phyloP scores from a whole-genome alignment of 2,329 filamentous ascomycete species.

The Fusarium ramigenum region DNA sequence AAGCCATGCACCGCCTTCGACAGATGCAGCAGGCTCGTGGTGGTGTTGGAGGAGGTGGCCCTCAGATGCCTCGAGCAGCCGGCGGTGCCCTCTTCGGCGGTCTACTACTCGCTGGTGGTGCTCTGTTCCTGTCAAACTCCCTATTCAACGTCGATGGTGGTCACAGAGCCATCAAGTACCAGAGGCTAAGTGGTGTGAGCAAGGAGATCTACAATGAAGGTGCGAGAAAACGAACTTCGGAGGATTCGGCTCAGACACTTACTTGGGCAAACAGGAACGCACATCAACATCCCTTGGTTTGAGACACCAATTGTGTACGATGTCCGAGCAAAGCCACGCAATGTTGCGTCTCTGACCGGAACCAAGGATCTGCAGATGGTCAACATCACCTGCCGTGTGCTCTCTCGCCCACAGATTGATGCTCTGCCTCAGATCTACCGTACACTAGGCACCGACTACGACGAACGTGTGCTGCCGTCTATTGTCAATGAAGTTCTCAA shows the following conservation, averaged over 20 bases:
- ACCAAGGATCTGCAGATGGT: constrained; percentile 99
- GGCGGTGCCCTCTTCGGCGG: constrained; percentile 54
- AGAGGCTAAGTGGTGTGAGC: constrained; percentile 88
- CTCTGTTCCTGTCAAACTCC: constrained; percentile 65
- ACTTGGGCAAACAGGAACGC: constrained; percentile 72
- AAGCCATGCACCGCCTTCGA: constrained; percentile 61
- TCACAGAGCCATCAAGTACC: constrained; percentile 99
- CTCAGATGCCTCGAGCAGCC: constrained; percentile 53
- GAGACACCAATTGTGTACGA: constrained; percentile 97
- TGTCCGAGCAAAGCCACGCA: constrained; percentile 96
- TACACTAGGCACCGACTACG: constrained; percentile 93
- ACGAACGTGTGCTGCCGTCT: constrained; percentile 94
- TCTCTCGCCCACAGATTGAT: constrained; percentile 87
- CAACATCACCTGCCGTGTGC: constrained; percentile 99
- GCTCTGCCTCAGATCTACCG: constrained; percentile 97
- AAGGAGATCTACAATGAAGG: constrained; percentile 98
- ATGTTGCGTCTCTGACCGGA: constrained; percentile 94
- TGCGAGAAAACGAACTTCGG: constrained; percentile 49
- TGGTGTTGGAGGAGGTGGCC: constrained; percentile 55
- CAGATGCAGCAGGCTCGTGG: constrained; percentile 57
- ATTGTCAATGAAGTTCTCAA: constrained; percentile 99
- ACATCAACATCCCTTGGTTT: constrained; percentile 94
- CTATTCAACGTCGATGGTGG: constrained; percentile 93
- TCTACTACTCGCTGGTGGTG: constrained; percentile 58
- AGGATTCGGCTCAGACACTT: constrained; percentile 27